phyloP scores from a whole-genome alignment of 257 asterid species.

The Buddleja alternifolia region DNA sequence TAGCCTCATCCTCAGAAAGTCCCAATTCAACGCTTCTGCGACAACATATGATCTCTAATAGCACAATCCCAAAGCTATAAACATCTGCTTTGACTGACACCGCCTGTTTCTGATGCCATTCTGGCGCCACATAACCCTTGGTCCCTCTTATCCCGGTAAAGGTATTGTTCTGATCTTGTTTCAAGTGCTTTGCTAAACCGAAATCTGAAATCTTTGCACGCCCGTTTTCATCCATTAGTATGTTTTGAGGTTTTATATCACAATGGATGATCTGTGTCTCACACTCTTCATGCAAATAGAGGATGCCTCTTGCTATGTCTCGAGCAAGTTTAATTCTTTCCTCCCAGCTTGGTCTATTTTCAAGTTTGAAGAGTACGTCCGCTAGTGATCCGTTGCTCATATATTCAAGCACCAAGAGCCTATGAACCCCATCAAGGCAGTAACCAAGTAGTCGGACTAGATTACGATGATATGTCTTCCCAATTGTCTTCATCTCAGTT shows the following conservation, averaged over 20 bases:
- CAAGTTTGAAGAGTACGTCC: constrained; percentile 33
- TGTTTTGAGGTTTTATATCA: constrained; percentile 67
- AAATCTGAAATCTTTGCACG: constrained; percentile 57
- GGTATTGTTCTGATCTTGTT: constrained; percentile 52
- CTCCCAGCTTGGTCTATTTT: constrained; percentile 39
- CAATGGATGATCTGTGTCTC: constrained; percentile 63
- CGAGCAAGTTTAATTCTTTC: constrained; percentile 37
- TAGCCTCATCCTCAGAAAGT: constrained; percentile 40
- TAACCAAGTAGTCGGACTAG: constrained; percentile 59
- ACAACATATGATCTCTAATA: constrained; percentile 48
- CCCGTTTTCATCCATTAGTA: constrained; percentile 48
- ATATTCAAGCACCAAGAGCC: constrained; percentile 53
- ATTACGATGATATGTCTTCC: constrained; percentile 55
- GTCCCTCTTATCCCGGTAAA: constrained; percentile 54
- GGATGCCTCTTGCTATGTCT: constrained; percentile 56
- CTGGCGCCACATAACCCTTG: constrained; percentile 58
- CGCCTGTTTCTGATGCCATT: constrained; percentile 49
- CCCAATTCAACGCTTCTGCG: constrained; percentile 38
- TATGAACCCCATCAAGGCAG: constrained; percentile 46
- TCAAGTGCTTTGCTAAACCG: constrained; percentile 59
- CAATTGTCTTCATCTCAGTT: constrained; percentile 52
- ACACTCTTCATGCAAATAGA: constrained; percentile 65
- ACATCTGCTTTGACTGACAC: constrained; percentile 61
- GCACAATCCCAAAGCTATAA: constrained; percentile 63
- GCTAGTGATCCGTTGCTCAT: constrained; percentile 66